Evolutionary conservation across 768 basidiomycete genomes (phyloP), one percentile per base, ranked within the genome.

Genomic region (Daedaleopsis nitida): DNA sequence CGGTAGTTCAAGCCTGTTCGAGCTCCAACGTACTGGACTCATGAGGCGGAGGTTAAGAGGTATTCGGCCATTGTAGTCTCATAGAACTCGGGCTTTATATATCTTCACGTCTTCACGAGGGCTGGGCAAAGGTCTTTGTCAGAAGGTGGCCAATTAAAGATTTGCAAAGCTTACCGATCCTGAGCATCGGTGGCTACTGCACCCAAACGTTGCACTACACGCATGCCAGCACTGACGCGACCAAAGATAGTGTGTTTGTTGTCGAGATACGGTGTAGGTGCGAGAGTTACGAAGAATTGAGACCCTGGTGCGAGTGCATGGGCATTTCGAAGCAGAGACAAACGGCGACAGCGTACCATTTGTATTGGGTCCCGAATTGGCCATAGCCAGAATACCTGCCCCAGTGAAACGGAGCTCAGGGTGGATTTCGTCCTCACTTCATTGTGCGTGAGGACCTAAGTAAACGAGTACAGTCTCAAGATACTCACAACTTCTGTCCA

Each of bases 301-400:
- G 94, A 96, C 21, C 95, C 95, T 92, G 67, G 9, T 5, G 37
- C n/a, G 12, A 52, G 23, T n/a, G 52, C 49, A 24, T 38, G 48
- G 37, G 52, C 21, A 35, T 23, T 8, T 6, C 19, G 32, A 11
- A 42, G 38, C 2, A 2, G n/a, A n/a, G 8, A 16, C n/a, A 14
- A 53, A 23, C 19, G 19, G 13, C 1, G 19, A 21, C 34, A 61
- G 27, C 77, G 56, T 56, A 85, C 92, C 89, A 69, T 94, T 94
- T 24, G 89, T 90, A 72, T 94, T 92, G n/a, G 91, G 91, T 12
- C 96, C 96, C 48, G 96, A 93, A 76, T 99, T 99, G 38, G 97
- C 97, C 92, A 94, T 94, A 10, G 93, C 94, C 24, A 98, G 85
- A 59, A 98, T 95, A 21, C 96, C 96, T 45, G 96, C 95, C 17